Evolutionary conservation across 371 early-diverging fungal species (phyloP), one percentile per base, ranked within the genome.

Genomic region (Apophysomyces sp.): DNA sequence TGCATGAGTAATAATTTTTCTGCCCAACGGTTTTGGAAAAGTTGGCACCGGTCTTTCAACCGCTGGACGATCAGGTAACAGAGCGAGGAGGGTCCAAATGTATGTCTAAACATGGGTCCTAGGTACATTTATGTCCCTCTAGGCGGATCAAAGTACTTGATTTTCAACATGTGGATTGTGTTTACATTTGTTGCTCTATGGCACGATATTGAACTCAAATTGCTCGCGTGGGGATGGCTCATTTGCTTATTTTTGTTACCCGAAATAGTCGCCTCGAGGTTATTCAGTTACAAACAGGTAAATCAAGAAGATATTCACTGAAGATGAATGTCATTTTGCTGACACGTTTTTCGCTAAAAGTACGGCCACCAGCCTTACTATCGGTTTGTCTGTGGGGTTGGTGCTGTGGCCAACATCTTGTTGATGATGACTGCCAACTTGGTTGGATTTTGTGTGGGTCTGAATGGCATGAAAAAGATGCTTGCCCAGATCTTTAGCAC

Each of bases 101-200:
- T 30, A 41, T 54, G 4, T 41, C 18, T 34, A 37, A 31, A 31
- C 57, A 12, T 12, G 41, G 0, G n/a, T 26, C 11, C 28, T 26
- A 78, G 85, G 55, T 97, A 97, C 65, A 73, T 97, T 39, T 97
- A 96, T 66, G 83, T 96, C 7, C 97, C 97, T 15, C 71, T 97
- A 53, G 97, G 97, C 15, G 97, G 97, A 29, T 64, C 84, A 3
- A 68, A 72, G 9, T 81, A 85, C 51, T 76, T 86, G 52, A 55
- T 80, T 4, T 77, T 86, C 71, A 94, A 92, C 70, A 86, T 90
- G 49, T 92, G 88, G 77, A 72, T 89, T 0, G 83, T 92, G 0
- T 97, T 97, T 69, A 94, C 96, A 0, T 97, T 96, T 84, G 97
- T 97, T 12, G 97, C 97, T 2, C 60, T 96, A 5, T 97, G 97